Evolutionary conservation across 805 yeast genomes (phyloP).

Genomic region (Saccharomycopsis sp.): DNA sequence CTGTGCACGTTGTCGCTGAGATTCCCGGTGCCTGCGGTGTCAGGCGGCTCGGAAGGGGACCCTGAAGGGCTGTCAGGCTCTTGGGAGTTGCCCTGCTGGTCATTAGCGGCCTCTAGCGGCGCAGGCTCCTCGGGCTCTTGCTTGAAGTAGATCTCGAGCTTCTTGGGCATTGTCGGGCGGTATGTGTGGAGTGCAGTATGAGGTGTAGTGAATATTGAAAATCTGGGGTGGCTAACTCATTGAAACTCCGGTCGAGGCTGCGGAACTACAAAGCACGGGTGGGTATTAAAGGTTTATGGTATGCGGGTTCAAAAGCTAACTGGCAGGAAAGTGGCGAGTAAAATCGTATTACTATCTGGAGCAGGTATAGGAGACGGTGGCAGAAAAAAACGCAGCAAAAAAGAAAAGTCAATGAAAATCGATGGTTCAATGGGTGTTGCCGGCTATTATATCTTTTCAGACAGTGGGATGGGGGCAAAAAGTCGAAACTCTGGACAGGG

Average conservation of each 20-base stretch:
- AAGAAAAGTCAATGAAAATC: background rate
- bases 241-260: background rate
- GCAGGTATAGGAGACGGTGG: too few relatives aligned
- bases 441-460: too few relatives aligned
- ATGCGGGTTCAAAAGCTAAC: too few relatives aligned
- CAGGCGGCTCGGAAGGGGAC: background rate
- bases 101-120: background rate
- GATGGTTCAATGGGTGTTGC: too few relatives aligned
- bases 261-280: too few relatives aligned
- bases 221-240: background rate
- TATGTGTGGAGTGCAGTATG: too few relatives aligned
- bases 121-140: background rate
- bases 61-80: background rate
- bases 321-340: too few relatives aligned
- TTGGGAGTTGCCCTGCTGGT: background rate
- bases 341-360: too few relatives aligned
- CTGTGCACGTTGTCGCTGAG: background rate
- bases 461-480: background rate
- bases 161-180: background rate
- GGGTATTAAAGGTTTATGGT: too few relatives aligned
- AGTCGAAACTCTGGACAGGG: too few relatives aligned
- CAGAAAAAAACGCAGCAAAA: too few relatives aligned
- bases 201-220: too few relatives aligned
- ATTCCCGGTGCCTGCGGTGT: background rate
- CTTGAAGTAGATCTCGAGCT: background rate